Conservation (phyloP, 176 grass and related monocot species). For the Zea mays region Zm-B73-REFERENCE-NAM-5.0 NC_050098.1:232441001-232441500, state of each 20-base stretch:
- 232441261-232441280: background rate
- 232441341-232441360: slow-evolving; percentile 1
- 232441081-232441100: background rate
- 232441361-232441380: slow-evolving; percentile 15
- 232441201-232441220: slow-evolving; percentile 4
- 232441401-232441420: background rate
- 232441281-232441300: background rate
- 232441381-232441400: background rate
- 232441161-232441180: slow-evolving; percentile 2
- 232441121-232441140: background rate
- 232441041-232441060: background rate
- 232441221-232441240: background rate
- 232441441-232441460: slow-evolving; percentile 58
- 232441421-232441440: slow-evolving; percentile 10
- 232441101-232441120: background rate
- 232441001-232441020: slow-evolving; percentile 7
- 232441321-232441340: slow-evolving; percentile 10
- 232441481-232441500: slow-evolving; percentile 74
- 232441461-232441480: slow-evolving; percentile 96
- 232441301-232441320: slow-evolving; percentile 4
- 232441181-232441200: background rate
- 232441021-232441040: background rate
- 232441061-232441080: background rate
- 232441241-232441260: slow-evolving; percentile 13
- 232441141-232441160: slow-evolving; percentile 2